phyloP scores from a whole-genome alignment of 176 grass and related monocot species.

The Oryza glaberrima region DNA sequence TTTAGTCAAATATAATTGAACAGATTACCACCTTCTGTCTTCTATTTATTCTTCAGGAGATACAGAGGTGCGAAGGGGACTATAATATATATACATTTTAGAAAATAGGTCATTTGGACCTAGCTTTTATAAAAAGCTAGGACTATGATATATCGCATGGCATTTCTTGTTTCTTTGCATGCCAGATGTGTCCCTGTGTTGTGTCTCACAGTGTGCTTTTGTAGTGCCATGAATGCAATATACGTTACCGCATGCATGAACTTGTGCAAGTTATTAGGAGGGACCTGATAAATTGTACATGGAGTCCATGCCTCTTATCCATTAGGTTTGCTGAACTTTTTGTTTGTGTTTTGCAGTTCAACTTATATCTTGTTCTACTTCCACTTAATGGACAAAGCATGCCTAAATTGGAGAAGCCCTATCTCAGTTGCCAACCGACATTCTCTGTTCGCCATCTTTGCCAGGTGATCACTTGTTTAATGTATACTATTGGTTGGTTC shows the following conservation, averaged over 20 bases:
- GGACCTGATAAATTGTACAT: conserved; percentile 1
- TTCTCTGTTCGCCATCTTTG: conserved; percentile 61
- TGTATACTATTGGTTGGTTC: background rate
- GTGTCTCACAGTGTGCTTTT: background rate
- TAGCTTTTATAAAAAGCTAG: too few species aligned
- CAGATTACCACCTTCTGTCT: background rate
- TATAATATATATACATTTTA: too few species aligned
- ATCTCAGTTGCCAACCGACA: conserved; percentile 62
- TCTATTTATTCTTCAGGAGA: conserved; percentile 10
- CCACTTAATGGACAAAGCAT: conserved; percentile 63
- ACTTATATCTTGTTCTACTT: conserved; percentile 57
- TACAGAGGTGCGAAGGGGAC: background rate
- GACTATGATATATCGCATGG: background rate
- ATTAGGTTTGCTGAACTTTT: conserved; percentile 29
- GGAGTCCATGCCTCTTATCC: background rate
- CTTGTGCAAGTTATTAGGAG: conserved; percentile 8
- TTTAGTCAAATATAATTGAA: background rate
- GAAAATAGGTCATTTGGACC: too few species aligned
- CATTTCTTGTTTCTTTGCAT: background rate
- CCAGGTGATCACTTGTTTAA: conserved; percentile 51
- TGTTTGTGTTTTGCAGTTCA: conserved; percentile 55
- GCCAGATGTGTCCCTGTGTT: background rate
- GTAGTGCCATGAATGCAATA: conserved; percentile 11
- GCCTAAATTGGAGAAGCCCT: conserved; percentile 57
- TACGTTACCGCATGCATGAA: background rate